phyloP scores from a whole-genome alignment of 176 grass and related monocot genomes.

The Phragmites australis region DNA sequence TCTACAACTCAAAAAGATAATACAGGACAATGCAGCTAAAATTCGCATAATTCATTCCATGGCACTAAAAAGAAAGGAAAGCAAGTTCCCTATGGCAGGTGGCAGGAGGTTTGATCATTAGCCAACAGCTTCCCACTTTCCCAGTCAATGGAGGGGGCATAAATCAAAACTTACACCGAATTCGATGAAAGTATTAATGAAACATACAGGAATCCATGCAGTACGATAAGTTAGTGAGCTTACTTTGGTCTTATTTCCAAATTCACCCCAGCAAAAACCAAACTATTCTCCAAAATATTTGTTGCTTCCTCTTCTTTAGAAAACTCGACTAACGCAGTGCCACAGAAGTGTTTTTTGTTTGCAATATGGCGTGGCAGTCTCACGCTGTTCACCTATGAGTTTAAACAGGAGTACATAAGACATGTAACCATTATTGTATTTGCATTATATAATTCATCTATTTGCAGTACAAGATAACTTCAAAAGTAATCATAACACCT shows the following conservation, averaged over 20 bases:
- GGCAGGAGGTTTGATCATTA: neutral
- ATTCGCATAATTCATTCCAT: slow-evolving; percentile 13
- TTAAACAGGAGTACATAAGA: neutral
- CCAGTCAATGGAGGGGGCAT: neutral
- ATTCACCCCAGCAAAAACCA: slow-evolving; percentile 57
- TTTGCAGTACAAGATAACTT: neutral
- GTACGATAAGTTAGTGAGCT: neutral
- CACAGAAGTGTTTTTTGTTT: slow-evolving; percentile 68
- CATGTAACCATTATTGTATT: neutral
- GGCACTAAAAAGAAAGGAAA: slow-evolving; percentile 1
- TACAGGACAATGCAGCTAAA: neutral
- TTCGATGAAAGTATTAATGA: neutral
- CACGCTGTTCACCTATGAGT: slow-evolving; percentile 75
- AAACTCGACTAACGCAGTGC: slow-evolving; percentile 78
- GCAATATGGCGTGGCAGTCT: slow-evolving; percentile 68
- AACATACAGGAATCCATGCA: neutral
- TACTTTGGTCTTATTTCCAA: slow-evolving; percentile 73
- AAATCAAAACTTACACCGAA: neutral
- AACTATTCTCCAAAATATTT: slow-evolving; percentile 39
- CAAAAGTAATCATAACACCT: neutral
- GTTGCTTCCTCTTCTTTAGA: slow-evolving; percentile 72
- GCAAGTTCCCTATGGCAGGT: neutral
- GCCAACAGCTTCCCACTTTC: neutral
- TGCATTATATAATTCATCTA: neutral
- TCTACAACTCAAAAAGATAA: neutral